Evolutionary conservation across 768 basidiomycete species (phyloP).

Genomic region (Amanita rubescens): DNA sequence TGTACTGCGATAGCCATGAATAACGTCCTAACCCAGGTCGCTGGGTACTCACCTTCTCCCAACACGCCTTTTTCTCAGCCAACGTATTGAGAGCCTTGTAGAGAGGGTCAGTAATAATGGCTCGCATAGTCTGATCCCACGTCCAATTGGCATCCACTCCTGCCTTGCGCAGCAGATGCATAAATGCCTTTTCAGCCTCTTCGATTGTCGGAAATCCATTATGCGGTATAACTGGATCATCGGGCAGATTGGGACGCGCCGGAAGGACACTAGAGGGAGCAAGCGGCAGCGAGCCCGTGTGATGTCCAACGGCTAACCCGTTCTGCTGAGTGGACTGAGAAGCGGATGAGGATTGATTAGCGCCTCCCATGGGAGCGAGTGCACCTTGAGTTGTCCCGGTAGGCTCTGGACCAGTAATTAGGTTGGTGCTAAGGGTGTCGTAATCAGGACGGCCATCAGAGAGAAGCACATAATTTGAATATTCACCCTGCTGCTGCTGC

Average conservation of each 20-base stretch:
- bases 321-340: constrained; percentile 43
- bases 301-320: constrained; percentile 42
- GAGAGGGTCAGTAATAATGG: constrained; percentile 95
- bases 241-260: constrained; percentile 71
- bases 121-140: constrained; percentile 98
- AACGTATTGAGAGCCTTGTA: constrained; percentile 92
- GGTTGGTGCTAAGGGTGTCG: constrained; percentile 16
- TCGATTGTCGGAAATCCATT: constrained; percentile 82
- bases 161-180: constrained; percentile 80
- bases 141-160: constrained; percentile 91
- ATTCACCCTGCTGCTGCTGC: constrained; percentile 18
- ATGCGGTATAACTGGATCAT: constrained; percentile 83
- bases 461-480: not conserved
- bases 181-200: constrained; percentile 93
- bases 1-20: constrained; percentile 47
- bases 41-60: constrained; percentile 69
- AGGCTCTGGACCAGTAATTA: constrained; percentile 34
- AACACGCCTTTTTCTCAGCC: constrained; percentile 90
- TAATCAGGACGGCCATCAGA: constrained; percentile 2
- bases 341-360: constrained; percentile 43
- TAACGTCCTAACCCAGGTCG: not conserved
- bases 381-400: constrained; percentile 45
- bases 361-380: constrained; percentile 43
- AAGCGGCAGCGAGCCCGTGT: constrained; percentile 54
- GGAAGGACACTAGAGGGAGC: constrained; percentile 55